Evolutionary conservation across 352 stramenopile genomes (phyloP).

Genomic region (Elongisporangium senticosum): DNA sequence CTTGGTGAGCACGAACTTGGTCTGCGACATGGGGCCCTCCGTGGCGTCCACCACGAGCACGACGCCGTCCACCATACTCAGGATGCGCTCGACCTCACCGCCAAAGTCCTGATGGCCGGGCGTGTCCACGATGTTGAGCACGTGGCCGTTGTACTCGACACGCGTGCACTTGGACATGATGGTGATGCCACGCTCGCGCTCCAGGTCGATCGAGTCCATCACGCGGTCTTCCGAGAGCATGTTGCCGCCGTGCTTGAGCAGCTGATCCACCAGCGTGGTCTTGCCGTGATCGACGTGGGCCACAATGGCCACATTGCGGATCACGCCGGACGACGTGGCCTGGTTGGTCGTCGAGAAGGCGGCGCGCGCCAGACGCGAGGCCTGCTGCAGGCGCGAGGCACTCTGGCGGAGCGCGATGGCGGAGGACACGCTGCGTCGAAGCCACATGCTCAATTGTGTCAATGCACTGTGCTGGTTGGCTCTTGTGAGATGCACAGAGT

Average conservation of each 20-base stretch:
- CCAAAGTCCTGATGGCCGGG: slow-evolving; percentile 98
- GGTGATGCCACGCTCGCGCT: slow-evolving; percentile 98
- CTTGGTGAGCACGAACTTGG: slow-evolving; percentile 98
- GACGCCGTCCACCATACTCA: slow-evolving; percentile 97
- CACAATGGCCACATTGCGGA: slow-evolving; percentile 89
- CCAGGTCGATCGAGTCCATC: slow-evolving; percentile 98
- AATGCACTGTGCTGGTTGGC: background rate
- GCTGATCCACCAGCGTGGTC: slow-evolving; percentile 96
- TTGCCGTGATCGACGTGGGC: slow-evolving; percentile 99
- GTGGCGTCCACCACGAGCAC: slow-evolving; percentile 96
- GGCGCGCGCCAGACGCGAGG: slow-evolving; percentile 22
- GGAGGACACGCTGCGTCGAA: slow-evolving; percentile 39
- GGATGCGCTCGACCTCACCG: slow-evolving; percentile 96
- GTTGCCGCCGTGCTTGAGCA: slow-evolving; percentile 95
- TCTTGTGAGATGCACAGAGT: background rate
- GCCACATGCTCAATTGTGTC: slow-evolving; percentile 38
- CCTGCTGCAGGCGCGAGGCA: slow-evolving; percentile 22
- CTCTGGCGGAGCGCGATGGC: slow-evolving; percentile 31
- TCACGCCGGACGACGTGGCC: slow-evolving; percentile 36
- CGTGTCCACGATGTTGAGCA: slow-evolving; percentile 98
- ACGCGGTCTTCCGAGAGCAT: slow-evolving; percentile 83
- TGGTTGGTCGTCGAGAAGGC: slow-evolving; percentile 34
- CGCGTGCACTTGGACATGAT: slow-evolving; percentile 99
- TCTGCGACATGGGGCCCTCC: slow-evolving; percentile 97
- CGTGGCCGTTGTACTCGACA: slow-evolving; percentile 91